Base-by-base conservation (phyloP, 2,329 filamentous ascomycete genomes). In the Hypoxylon sp. region DNA sequence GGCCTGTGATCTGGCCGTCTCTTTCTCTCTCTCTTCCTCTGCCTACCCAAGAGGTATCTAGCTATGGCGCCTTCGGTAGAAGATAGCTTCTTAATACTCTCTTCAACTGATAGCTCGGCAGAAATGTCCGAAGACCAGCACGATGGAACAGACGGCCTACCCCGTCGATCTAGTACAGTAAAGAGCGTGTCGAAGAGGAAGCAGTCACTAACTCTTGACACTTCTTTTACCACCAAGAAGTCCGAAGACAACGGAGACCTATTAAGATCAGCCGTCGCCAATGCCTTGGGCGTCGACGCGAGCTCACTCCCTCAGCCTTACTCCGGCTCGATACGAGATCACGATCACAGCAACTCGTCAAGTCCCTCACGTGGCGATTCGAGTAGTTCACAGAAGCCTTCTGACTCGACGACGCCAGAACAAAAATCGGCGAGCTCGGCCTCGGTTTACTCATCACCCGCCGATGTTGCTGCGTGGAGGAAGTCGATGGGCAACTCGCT, bases 241-340 rank as follows among this genome's bases (percentile, higher is more conserved):
- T 38, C 42, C 11, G 62, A 62, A 9, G 55, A 59, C 21, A 60
- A 61, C 0, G 58, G 65, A 10, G 60, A 67, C 3, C 42, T 67
- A 3, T 60, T 70, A 24, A 65, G 63, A 48, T 69, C 68, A 27
- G 64, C 67, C 1, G 67, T 73, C 20, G 70, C 70, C 11, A 52
- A 69, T 46, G 69, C 68, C 31, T 61, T 72, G 13, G 69, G 69
- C 2, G 55, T 73, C 29, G 66, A 68, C 26, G 55, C 65, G 6
- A 70, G 64, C 47, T 63, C 68, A n/a, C 60, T 72, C 3, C 68
- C 70, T 23, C 63, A 68, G 20, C 55, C 63, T 6, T 67, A 64
- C 48, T 47, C 65, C 11, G 24, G 38, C 7, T 27, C 45, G 2
- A 37, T 24, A 31, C 45, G 48, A 3, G 48, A 47, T 15, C 42